These are phyloP conservation scores for Flueggea neowawraea DNA, from an alignment of 441 rosid species.

Conservation along the genomic window DNA sequence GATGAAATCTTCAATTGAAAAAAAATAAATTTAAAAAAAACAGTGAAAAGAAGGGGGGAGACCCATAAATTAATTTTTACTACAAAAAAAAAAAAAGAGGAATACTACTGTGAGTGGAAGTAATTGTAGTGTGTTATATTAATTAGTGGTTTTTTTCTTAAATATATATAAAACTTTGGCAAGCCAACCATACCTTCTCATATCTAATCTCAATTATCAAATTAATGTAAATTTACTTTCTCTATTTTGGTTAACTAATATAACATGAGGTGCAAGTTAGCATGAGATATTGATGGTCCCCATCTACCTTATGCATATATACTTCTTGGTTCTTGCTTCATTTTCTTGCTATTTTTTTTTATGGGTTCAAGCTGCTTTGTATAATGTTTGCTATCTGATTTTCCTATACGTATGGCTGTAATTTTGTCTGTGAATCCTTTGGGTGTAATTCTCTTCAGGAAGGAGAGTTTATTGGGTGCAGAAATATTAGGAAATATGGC, in stretches of 20 bases:
- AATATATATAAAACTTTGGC: conserved; percentile 38
- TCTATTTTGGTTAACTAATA: conserved; percentile 26
- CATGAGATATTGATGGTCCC: conserved; percentile 79
- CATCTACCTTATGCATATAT: conserved; percentile 18
- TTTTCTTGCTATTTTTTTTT: too few species aligned
- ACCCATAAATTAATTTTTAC: conserved; percentile 24
- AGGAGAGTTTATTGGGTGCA: conserved; percentile 27
- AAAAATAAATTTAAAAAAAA: conserved; percentile 33
- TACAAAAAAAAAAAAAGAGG: conserved; percentile 10
- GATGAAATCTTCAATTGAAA: conserved; percentile 38
- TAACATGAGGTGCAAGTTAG: conserved; percentile 70
- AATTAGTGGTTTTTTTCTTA: conserved; percentile 31
- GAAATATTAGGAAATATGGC: conserved; percentile 8
- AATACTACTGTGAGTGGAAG: conserved; percentile 33
- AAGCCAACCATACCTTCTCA: conserved; percentile 44
- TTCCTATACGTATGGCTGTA: conserved; percentile 2
- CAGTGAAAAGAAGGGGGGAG: conserved; percentile 24
- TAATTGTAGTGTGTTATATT: conserved; percentile 6
- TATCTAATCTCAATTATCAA: conserved; percentile 26
- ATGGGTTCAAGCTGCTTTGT: conserved; percentile 5
- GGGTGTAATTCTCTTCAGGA: conserved; percentile 19
- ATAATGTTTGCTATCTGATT: conserved; percentile 3
- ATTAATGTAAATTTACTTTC: not conserved
- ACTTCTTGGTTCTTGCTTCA: conserved; percentile 5
- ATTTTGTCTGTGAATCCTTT: conserved; percentile 28